Evolutionary conservation across 2,329 filamentous ascomycete species (phyloP).

Genomic region (Fusarium veterinarium): DNA sequence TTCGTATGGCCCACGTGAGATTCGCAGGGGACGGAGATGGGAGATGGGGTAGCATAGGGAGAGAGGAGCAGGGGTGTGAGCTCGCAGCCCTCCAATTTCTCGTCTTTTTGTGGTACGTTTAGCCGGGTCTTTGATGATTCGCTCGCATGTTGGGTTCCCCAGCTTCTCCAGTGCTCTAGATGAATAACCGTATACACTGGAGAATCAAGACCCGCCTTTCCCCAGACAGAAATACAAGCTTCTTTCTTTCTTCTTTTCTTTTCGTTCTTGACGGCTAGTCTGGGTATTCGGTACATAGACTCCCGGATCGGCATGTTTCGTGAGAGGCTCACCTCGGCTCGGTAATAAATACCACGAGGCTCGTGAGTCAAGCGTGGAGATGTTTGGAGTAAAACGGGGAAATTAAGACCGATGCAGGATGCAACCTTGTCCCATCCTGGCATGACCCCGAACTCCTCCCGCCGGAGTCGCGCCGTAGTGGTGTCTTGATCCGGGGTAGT

Average conservation of each 20-base stretch:
- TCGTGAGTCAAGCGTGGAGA: slow-evolving; percentile 22
- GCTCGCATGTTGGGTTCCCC: slow-evolving; percentile 12
- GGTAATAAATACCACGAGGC: background rate
- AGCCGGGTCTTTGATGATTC: slow-evolving; percentile 11
- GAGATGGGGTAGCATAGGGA: background rate
- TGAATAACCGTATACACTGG: slow-evolving; percentile 29
- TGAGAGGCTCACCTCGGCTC: background rate
- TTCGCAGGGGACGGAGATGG: slow-evolving; percentile 1
- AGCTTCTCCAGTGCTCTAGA: slow-evolving; percentile 13
- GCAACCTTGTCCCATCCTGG: slow-evolving; percentile 22
- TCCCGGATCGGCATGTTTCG: background rate
- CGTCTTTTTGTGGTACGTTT: background rate
- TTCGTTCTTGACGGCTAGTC: fast-evolving
- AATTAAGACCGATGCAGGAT: slow-evolving; percentile 35
- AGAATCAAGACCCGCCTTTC: background rate
- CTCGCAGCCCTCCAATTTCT: slow-evolving; percentile 18
- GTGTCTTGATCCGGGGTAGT: slow-evolving; percentile 31
- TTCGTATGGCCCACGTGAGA: slow-evolving; percentile 11
- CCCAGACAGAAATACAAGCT: fast-evolving
- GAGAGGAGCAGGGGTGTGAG: background rate
- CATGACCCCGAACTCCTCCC: slow-evolving; percentile 15
- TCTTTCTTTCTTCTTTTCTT: no score
- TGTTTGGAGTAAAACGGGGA: slow-evolving; percentile 37
- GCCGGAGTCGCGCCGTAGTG: slow-evolving; percentile 39
- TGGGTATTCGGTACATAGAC: background rate